phyloP scores from a whole-genome alignment of 106 monocot species.

The Dendrobium huoshanense region DNA sequence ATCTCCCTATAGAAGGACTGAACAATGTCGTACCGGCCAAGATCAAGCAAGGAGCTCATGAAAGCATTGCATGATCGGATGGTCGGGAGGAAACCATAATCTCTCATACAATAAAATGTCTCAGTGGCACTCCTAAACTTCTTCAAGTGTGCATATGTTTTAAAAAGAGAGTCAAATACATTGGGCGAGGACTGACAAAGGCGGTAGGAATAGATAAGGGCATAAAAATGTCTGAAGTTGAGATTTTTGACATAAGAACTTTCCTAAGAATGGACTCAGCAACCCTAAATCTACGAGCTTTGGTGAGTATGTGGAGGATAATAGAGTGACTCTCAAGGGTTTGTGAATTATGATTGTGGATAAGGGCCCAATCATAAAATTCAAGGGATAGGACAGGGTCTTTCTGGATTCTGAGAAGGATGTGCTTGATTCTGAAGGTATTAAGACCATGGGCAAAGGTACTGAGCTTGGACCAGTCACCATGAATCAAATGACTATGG shows the following conservation, averaged over 20 bases:
- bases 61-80: constrained; percentile 79
- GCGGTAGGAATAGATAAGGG: constrained; percentile 46
- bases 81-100: constrained; percentile 67
- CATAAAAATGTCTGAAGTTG: constrained; percentile 34
- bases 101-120: constrained; percentile 52
- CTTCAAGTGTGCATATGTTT: constrained; percentile 46
- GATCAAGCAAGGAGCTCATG: constrained; percentile 46
- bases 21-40: constrained; percentile 40
- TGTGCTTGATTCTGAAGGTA: constrained; percentile 36
- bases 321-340: constrained; percentile 34
- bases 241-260: constrained; percentile 20
- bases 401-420: constrained; percentile 33
- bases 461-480: constrained; percentile 45
- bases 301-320: constrained; percentile 59
- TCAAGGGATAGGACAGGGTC: constrained; percentile 69
- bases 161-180: constrained; percentile 70
- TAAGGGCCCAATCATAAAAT: constrained; percentile 36
- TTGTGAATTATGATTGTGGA: constrained; percentile 27
- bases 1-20: constrained; percentile 67
- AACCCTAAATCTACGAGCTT: constrained; percentile 27
- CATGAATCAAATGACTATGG: constrained; percentile 49
- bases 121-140: constrained; percentile 68
- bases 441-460: constrained; percentile 35
- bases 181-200: constrained; percentile 52
- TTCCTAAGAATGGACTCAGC: constrained; percentile 42